A percentile compares a stretch with the other conserved stretches of the same genome.
Evolutionary conservation across 2,329 filamentous ascomycete genomes (phyloP).

Genomic region (Verticillium nonalfalfae): DNA sequence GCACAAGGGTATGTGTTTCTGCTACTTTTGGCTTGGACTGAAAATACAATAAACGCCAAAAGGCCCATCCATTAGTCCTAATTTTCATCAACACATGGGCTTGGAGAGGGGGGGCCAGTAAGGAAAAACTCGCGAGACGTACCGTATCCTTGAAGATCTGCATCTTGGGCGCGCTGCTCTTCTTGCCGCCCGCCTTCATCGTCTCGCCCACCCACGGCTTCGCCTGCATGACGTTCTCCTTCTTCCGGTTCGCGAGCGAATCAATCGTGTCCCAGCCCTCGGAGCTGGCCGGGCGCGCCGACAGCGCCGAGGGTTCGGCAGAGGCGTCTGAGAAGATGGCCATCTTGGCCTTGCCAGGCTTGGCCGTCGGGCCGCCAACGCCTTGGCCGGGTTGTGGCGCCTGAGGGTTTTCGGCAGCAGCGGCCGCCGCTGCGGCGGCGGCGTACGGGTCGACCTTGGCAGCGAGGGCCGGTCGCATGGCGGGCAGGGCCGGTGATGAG

Average conservation of each 20-base stretch:
- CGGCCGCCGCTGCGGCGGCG: conserved; percentile 39
- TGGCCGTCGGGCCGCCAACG: conserved; percentile 45
- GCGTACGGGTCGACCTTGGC: conserved; percentile 82
- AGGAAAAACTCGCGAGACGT: conserved; percentile 36
- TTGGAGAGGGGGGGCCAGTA: conserved; percentile 21
- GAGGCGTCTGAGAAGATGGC: conserved; percentile 83
- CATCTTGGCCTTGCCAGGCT: conserved; percentile 72
- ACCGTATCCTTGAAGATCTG: conserved; percentile 94
- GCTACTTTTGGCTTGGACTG: conserved; percentile 43
- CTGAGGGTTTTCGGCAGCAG: conserved; percentile 55
- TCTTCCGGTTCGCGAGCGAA: conserved; percentile 79
- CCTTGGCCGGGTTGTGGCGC: conserved; percentile 46
- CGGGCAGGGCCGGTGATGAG: conserved; percentile 80
- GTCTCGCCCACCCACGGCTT: conserved; percentile 92
- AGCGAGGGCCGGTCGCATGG: conserved; percentile 73
- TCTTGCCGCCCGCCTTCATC: conserved; percentile 79
- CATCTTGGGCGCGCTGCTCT: conserved; percentile 72
- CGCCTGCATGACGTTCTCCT: conserved; percentile 83
- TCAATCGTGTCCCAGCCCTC: conserved; percentile 92
- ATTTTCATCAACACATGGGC: conserved; percentile 73
- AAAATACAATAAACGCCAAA: conserved; percentile 43
- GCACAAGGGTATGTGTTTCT: conserved; percentile 61
- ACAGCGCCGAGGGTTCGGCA: conserved; percentile 50
- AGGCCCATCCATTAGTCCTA: conserved; percentile 80
- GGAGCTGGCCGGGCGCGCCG: conserved; percentile 42